phyloP scores from a whole-genome alignment of 176 grass and related monocot species.

The Ananas comosus region DNA sequence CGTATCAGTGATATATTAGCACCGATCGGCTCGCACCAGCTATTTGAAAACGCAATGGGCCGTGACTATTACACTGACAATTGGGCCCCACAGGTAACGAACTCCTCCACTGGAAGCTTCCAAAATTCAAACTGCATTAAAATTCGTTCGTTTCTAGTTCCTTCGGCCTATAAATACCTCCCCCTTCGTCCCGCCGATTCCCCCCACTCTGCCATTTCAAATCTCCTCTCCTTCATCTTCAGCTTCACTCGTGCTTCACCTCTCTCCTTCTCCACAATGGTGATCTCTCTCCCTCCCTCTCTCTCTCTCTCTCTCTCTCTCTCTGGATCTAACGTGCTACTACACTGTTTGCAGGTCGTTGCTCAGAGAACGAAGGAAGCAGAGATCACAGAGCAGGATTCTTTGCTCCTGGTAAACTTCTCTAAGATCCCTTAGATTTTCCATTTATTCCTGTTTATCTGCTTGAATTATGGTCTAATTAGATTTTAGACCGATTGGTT shows the following conservation, averaged over 20 bases:
- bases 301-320: background rate
- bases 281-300: conserved; percentile 1
- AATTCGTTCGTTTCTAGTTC: background rate
- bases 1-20: too few species aligned
- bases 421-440: conserved; percentile 9
- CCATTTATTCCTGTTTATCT: background rate
- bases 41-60: too few species aligned
- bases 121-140: background rate
- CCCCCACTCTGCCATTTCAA: background rate
- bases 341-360: conserved; percentile 35
- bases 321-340: conserved; percentile 7
- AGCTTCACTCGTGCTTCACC: background rate
- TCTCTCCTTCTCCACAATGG: background rate
- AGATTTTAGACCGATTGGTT: background rate
- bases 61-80: background rate
- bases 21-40: too few species aligned
- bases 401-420: conserved; percentile 61
- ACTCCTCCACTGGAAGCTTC: background rate
- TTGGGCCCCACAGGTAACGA: background rate
- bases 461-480: background rate
- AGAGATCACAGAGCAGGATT: conserved; percentile 94
- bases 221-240: background rate
- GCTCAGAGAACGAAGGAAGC: conserved; percentile 80
- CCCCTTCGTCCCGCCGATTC: conserved; percentile 7
- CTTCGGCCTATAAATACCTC: conserved; percentile 15